Evolutionary conservation across 2,329 filamentous ascomycete species (phyloP).

Genomic region (Alternaria triticina): DNA sequence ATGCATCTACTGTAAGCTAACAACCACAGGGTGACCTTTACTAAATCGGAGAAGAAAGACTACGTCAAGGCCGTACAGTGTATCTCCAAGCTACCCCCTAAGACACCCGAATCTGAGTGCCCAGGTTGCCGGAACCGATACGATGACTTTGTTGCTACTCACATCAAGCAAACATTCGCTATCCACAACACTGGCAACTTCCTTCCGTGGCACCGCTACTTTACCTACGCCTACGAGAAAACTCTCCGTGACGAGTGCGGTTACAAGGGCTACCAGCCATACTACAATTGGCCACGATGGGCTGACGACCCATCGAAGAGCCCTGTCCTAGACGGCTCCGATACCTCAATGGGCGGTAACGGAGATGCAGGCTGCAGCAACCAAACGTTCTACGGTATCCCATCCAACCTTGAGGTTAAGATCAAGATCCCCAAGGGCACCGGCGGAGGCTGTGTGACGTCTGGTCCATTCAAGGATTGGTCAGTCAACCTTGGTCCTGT

Average conservation of each 20-base stretch:
- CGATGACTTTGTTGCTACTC: constrained; percentile 41
- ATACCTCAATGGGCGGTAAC: constrained; percentile 55
- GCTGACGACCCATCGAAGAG: constrained; percentile 48
- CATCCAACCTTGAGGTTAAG: constrained; percentile 20
- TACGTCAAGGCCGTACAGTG: constrained; percentile 43
- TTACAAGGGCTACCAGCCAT: constrained; percentile 39
- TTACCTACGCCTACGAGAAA: constrained; percentile 37
- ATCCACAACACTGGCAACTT: constrained; percentile 40
- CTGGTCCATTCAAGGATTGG: constrained; percentile 58
- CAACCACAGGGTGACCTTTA: constrained; percentile 29
- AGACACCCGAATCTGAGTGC: constrained; percentile 31
- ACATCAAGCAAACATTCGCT: constrained; percentile 38
- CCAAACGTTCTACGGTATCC: constrained; percentile 34
- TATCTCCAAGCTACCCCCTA: constrained; percentile 29
- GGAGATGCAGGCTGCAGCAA: constrained; percentile 43
- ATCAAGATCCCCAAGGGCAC: constrained; percentile 55
- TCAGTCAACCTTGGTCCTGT: constrained; percentile 57
- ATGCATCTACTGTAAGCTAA: not conserved
- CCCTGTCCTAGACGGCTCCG: constrained; percentile 62
- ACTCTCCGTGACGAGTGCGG: constrained; percentile 37
- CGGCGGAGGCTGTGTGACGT: constrained; percentile 61
- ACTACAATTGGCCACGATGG: constrained; percentile 41
- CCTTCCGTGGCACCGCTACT: constrained; percentile 37
- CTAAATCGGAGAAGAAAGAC: constrained; percentile 32
- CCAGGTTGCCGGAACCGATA: constrained; percentile 38